Conservation (phyloP, 169 alveolate species). For the Perkinsus olseni region DNA sequence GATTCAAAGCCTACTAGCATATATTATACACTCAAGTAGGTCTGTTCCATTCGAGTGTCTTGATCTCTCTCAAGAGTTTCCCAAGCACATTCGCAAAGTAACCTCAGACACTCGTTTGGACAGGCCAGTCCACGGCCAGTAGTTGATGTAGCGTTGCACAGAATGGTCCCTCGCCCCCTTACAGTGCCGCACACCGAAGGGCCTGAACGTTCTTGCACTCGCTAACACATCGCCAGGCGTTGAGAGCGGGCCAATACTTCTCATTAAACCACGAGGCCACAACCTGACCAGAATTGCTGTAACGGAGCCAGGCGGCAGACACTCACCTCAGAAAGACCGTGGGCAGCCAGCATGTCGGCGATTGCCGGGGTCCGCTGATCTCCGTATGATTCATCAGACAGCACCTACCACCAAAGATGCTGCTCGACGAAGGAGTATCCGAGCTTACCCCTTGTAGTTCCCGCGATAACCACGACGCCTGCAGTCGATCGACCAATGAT, state of each 20-base stretch:
- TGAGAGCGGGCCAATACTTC: not conserved
- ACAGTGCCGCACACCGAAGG: not conserved
- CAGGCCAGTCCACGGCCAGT: too few relatives aligned
- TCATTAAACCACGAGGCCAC: not conserved
- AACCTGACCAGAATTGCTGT: not conserved
- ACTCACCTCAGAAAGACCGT: not conserved
- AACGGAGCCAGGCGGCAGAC: too few relatives aligned
- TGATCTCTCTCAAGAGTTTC: too few relatives aligned
- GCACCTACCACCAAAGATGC: not conserved
- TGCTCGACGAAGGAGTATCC: not conserved
- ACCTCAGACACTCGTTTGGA: too few relatives aligned
- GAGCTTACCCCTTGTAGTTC: not conserved
- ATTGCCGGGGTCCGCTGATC: not conserved
- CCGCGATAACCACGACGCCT: not conserved
- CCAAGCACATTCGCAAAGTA: too few relatives aligned
- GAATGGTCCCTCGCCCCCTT: not conserved
- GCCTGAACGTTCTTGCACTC: not conserved
- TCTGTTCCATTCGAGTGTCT: too few relatives aligned
- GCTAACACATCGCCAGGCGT: not conserved
- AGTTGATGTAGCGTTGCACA: too few relatives aligned
- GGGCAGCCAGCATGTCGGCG: not conserved
- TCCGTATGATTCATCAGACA: not conserved
- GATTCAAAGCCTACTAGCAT: too few relatives aligned
- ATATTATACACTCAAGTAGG: too few relatives aligned
- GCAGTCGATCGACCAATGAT: not conserved